These are phyloP conservation scores for Metarhizium brunneum DNA, from an alignment of 2,329 filamentous ascomycete species.

Conservation along the genomic window DNA sequence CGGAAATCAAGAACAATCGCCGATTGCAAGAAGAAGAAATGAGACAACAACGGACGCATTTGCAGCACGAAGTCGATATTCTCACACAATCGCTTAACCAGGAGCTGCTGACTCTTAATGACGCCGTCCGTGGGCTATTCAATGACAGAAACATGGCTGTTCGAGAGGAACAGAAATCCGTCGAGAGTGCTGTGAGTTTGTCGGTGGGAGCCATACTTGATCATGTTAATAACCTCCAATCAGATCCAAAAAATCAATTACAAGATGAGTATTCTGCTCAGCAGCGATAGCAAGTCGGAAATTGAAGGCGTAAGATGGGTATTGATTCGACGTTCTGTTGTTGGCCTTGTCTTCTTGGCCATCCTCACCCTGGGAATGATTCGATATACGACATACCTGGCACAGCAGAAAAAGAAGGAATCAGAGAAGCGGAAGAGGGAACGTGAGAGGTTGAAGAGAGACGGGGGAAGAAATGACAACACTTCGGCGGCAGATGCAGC, in stretches of 20 bases:
- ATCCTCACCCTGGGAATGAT: slow-evolving; percentile 50
- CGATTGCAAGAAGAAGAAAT: slow-evolving; percentile 71
- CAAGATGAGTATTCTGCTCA: slow-evolving; percentile 84
- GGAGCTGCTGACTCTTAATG: slow-evolving; percentile 71
- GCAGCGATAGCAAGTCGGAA: slow-evolving; percentile 83
- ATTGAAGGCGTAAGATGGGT: slow-evolving; percentile 91
- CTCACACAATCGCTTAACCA: slow-evolving; percentile 76
- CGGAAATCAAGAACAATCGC: slow-evolving; percentile 73
- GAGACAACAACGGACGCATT: slow-evolving; percentile 69
- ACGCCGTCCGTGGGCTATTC: slow-evolving; percentile 91
- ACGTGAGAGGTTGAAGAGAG: slow-evolving; percentile 32
- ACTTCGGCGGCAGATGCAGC: slow-evolving; percentile 42
- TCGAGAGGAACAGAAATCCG: slow-evolving; percentile 73
- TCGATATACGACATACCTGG: slow-evolving; percentile 49
- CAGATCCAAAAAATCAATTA: slow-evolving; percentile 92
- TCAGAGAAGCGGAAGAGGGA: slow-evolving; percentile 32
- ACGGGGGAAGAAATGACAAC: slow-evolving; percentile 36
- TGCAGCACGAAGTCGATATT: slow-evolving; percentile 96
- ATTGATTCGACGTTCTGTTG: slow-evolving; percentile 52
- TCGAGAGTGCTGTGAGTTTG: slow-evolving; percentile 63
- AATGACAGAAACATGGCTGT: slow-evolving; percentile 93
- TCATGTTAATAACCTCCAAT: neutral
- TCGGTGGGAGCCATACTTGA: neutral
- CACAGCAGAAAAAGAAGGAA: slow-evolving; percentile 39
- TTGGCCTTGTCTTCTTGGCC: slow-evolving; percentile 59